Evolutionary conservation across 1,139 yeast genomes (phyloP), one percentile per base, ranked within the genome.

Genomic region (Suhomyces maxii): DNA sequence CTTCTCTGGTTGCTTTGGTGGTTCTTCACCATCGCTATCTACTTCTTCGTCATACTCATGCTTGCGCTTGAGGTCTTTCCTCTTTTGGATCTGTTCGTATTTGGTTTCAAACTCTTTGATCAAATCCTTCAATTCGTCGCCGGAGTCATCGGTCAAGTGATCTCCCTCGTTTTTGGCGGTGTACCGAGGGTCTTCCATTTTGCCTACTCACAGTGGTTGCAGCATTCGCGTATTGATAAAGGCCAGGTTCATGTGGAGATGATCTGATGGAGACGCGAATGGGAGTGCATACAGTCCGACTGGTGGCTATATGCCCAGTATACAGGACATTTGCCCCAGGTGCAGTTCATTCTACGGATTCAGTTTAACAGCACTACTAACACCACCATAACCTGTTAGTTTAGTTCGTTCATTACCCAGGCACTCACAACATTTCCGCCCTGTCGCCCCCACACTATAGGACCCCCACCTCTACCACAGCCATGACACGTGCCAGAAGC

Each of bases 401-500:
- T 18, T 18, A 18, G 23, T 18, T 18, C 23, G 6, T 18, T 18
- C 23, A 18, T 18, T 18, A 18, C 3, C 23, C 3, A 18, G 23
- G 23, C 23, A 18, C 23, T 18, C 4, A 18, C 3, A 18, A 18
- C 23, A 18, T 6, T 18, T 3, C 23, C 23, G 23, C 6, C 23
- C 4, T 18, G 23, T 18, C 23, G 23, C 23, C 23, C 23, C 23
- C 23, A 18, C 23, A 18, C 7, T 18, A 18, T 18, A 18, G 34
- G 9, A 3, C 13, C 25, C 34, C 18, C 40, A 37, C 34, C 5
- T n/a, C 40, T 13, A 28, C 25, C 28, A 38, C 32, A 28, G 28
- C 30, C 9, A 47, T 47, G 50, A 36, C 50, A n/a, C 59, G 79
- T 49, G 59, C 57, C 23, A 63, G 86, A 59, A 73, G 82, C 44